Evolutionary conservation across 768 basidiomycete species (phyloP), one percentile per base, ranked within the genome.

Genomic region (Trametes gibbosa): DNA sequence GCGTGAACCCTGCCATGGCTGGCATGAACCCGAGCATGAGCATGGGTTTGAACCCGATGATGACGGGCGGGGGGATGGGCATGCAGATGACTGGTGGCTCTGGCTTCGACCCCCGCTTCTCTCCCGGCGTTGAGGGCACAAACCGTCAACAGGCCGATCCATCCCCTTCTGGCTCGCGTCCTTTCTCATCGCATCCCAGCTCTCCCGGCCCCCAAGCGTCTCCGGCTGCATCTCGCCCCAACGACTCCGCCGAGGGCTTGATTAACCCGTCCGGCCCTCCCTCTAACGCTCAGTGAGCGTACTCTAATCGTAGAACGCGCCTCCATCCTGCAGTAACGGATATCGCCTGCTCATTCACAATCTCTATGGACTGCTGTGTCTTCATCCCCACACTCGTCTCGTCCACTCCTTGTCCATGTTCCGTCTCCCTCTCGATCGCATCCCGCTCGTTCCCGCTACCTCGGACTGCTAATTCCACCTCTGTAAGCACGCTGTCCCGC

Each of bases 31-130:
- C 53, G 16, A 41, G 48, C 19, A 61, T 61, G 56, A 54, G 64
- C 2, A 64, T 66, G 62, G 65, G 62, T 12, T 62, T 63, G 63
- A 55, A 56, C 41, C 47, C 57, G 21, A 54, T 51, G 53, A 45
- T 59, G 53, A 45, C 56, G 61, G 46, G 46, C 42, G 54, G 53
- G 19, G 61, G 63, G 16, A 64, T 64, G 65, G 50, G 53, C 40
- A 52, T 50, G 51, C 48, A 53, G 47, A 60, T 61, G 80, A 86
- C 85, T 16, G 86, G 85, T 1, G 83, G 80, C 72, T 81, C 83
- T 35, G 68, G 68, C 23, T 87, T 87, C 68, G 85, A 86, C 62
- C 66, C 84, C 6, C 78, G 84, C 53, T 83, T 83, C 67, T 76
- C 82, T 14, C 79, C 81, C 7, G 45, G 45, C 39, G 40, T 55